Evolutionary conservation across 2,329 filamentous ascomycete species (phyloP).

Genomic region (Lachnellula hyalina): DNA sequence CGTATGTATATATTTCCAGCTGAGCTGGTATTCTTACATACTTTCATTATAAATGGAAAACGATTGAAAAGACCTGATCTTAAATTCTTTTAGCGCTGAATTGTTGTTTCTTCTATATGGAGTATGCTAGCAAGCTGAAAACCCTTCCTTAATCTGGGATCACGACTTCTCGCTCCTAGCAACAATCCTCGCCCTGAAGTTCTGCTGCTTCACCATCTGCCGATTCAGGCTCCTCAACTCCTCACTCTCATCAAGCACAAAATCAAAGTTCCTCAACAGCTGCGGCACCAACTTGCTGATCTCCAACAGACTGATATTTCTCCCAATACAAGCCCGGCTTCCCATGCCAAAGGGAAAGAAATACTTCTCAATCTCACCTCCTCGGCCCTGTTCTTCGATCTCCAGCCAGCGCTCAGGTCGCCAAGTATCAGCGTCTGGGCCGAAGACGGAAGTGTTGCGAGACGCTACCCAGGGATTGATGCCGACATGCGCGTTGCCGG

Average conservation of each 20-base stretch:
- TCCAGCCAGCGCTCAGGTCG: conserved; percentile 43
- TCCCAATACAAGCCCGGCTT: conserved; percentile 39
- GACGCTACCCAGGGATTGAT: conserved; percentile 41
- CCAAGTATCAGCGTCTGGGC: conserved; percentile 37
- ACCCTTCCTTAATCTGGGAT: neutral
- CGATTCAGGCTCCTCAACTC: conserved; percentile 19
- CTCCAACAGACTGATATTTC: conserved; percentile 40
- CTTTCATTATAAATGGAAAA: too few species aligned
- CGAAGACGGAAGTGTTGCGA: conserved; percentile 40
- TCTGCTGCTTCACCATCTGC: conserved; percentile 28
- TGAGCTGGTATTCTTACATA: too few species aligned
- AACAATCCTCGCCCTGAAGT: conserved; percentile 21
- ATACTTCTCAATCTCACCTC: conserved; percentile 11
- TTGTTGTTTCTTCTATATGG: too few species aligned
- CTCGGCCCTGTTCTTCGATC: conserved; percentile 18
- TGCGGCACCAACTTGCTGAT: conserved; percentile 39
- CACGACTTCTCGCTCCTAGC: neutral
- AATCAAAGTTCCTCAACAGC: conserved; percentile 28
- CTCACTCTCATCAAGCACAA: conserved; percentile 20
- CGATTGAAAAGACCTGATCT: too few species aligned
- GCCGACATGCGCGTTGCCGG: conserved; percentile 37
- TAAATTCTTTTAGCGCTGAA: too few species aligned
- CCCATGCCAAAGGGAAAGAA: conserved; percentile 35
- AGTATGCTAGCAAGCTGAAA: too few species aligned
- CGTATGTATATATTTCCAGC: too few species aligned